Base-by-base conservation (phyloP, 495 filamentous ascomycete species). In the Cercophora sp. region DNA sequence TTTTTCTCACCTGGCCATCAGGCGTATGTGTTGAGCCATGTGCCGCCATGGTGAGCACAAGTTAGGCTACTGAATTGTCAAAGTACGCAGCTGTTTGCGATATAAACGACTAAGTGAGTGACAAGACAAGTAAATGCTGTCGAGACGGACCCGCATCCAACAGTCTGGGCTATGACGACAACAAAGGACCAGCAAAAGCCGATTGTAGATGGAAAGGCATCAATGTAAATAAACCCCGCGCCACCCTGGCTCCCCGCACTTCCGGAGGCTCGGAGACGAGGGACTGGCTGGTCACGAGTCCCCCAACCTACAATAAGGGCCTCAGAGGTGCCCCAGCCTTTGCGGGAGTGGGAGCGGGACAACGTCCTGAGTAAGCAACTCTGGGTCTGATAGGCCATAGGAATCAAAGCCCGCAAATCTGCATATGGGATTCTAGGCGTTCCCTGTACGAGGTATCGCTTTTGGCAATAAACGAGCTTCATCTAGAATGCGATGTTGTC, bases 1-100 rank as follows among this genome's bases (percentile, higher is more conserved):
- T 54, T 29, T 22, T 51, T 26, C 69, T 60, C 62, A 65, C 58
- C 10, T 55, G 55, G 59, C 58, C 58, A 25, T 58, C 46, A 16
- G 49, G 18, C 26, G 50, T 43, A 41, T 61, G 55, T 8, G 55
- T 54, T 26, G 59, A 45, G 44, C 54, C 49, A n/a, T 63, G 52
- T n/a, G 54, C 31, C 10, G 60, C 35, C 54, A 60, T 61, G 27
- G 44, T 60, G 41, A 27, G 4, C 20, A 16, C 31, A 26, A 3
- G 18, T 43, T 20, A 11, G 27, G 46, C 13, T 26, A 9, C n/a
- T n/a, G n/a, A n/a, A n/a, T n/a, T n/a, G n/a, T n/a, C n/a, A n/a
- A n/a, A n/a, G n/a, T 43, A 43, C 24, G 5, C 24, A 43, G 8
- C 23, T 43, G 24, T 23, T 23, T 22, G 18, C 18, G 23, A 43